Evolutionary conservation across 352 stramenopile genomes (phyloP).

Genomic region (Pythium rhizo-oryzae): DNA sequence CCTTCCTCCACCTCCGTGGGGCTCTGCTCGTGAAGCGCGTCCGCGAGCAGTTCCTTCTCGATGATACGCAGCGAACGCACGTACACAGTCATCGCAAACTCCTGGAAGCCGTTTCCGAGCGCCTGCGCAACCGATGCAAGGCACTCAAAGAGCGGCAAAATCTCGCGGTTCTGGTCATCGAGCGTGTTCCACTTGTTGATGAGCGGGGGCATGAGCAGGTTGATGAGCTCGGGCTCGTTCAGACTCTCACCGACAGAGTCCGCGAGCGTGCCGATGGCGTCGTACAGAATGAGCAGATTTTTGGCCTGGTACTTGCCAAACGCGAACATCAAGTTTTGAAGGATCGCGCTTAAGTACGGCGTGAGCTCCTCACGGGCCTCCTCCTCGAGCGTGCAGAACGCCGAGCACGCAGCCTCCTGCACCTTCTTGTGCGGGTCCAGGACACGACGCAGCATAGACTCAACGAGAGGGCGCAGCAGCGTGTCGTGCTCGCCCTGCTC

Average conservation of each 20-base stretch:
- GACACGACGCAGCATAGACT: conserved; percentile 90
- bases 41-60: conserved; percentile 82
- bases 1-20: conserved; percentile 80
- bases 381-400: conserved; percentile 95
- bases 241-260: conserved; percentile 93
- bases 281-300: conserved; percentile 96
- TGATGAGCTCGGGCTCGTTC: conserved; percentile 91
- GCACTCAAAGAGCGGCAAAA: conserved; percentile 91
- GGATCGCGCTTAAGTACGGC: conserved; percentile 93
- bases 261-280: conserved; percentile 95
- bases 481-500: conserved; percentile 88
- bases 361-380: conserved; percentile 91
- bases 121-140: conserved; percentile 85
- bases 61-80: conserved; percentile 81
- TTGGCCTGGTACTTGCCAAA: conserved; percentile 95
- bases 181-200: conserved; percentile 92
- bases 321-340: conserved; percentile 92
- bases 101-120: conserved; percentile 86
- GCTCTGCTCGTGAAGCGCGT: conserved; percentile 80
- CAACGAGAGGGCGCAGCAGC: conserved; percentile 72
- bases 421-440: conserved; percentile 95
- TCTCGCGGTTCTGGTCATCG: conserved; percentile 76
- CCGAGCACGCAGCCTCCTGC: conserved; percentile 94
- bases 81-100: conserved; percentile 85
- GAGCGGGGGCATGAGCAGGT: conserved; percentile 93